Evolutionary conservation across 371 early-diverging fungal genomes (phyloP).

Genomic region (Mortierella sp.): DNA sequence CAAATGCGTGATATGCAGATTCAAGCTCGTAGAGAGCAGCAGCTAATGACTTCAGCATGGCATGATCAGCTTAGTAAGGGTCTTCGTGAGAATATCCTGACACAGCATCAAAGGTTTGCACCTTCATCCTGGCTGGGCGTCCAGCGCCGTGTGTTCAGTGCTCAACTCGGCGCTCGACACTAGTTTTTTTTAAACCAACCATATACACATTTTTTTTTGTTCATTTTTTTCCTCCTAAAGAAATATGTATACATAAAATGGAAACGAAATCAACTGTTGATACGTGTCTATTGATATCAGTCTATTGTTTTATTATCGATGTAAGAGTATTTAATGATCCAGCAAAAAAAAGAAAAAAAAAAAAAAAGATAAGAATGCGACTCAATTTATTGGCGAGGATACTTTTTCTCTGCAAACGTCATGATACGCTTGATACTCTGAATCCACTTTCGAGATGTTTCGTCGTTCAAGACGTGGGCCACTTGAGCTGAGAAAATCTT

Average conservation of each 20-base stretch:
- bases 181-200: slow-evolving; percentile 8
- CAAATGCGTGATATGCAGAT: slow-evolving; percentile 70
- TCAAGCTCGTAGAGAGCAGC: slow-evolving; percentile 76
- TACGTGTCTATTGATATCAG: too few relatives aligned
- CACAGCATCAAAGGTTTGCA: slow-evolving; percentile 60
- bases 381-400: slow-evolving; percentile 70
- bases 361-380: background rate
- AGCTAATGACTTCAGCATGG: slow-evolving; percentile 83
- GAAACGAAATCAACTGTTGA: too few relatives aligned
- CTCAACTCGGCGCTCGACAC: slow-evolving; percentile 41
- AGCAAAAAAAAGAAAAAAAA: background rate
- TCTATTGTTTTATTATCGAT: background rate
- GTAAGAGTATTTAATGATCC: too few relatives aligned
- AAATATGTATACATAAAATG: slow-evolving; percentile 6
- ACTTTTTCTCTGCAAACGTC: slow-evolving; percentile 94
- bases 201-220: slow-evolving; percentile 6
- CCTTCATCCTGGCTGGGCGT: slow-evolving; percentile 82
- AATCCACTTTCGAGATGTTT: slow-evolving; percentile 97
- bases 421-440: slow-evolving; percentile 97
- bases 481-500: slow-evolving; percentile 95
- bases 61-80: slow-evolving; percentile 75
- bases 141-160: slow-evolving; percentile 61
- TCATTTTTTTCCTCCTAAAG: background rate
- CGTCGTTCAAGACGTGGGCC: slow-evolving; percentile 98
- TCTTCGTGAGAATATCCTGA: slow-evolving; percentile 61